Base-by-base conservation (phyloP, 1,284 basidiomycete genomes). In the Sutorius eximius region DNA sequence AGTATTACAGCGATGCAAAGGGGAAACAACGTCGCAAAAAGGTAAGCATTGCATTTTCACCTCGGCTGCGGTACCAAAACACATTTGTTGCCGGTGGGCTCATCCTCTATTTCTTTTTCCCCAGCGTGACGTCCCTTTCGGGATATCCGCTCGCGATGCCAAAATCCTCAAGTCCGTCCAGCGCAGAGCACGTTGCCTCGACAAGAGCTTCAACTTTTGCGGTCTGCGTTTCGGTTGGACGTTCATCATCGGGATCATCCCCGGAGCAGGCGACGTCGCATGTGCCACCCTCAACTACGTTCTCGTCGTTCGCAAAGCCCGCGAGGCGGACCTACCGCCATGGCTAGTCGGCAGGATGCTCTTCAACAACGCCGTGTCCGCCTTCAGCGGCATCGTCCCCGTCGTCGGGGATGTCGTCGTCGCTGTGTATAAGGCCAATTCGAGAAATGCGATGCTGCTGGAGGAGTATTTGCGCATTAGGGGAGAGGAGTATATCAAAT, bases 201-300 rank as follows among this genome's bases (percentile, higher is more conserved):
- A 98, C 78, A 95, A 94, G 72, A 89, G 92, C 8, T 91, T 98
- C 76, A 78, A 71, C 45, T 52, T 98, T 11, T 92, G 87, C 62
- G 93, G 95, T 3, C 73, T 97, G 57, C 83, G 85, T 10, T 94
- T 97, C 59, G 95, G 95, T 5, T 96, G 88, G 87, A 85, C 90
- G 24, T 90, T 90, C 71, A 65, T 90, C 62, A 88, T 94, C 49
- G 89, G 88, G 0, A 76, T 92, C n/a, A 73, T 93, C 30, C 92
- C 91, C 8, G 75, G 84, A 32, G 79, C 81, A 0, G 92, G 91
- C 27, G 88, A 92, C 61, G 71, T 83, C 34, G 77, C 82, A 2
- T 83, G 88, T 64, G 80, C 80, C 0, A 49, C 72, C 1, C 77
- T 94, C 55, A 92, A 91, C 74, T 93, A 96, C 70, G 66, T 76